phyloP scores from a whole-genome alignment of 192 early-diverging fungal species.

The Linnemannia schmuckeri region DNA sequence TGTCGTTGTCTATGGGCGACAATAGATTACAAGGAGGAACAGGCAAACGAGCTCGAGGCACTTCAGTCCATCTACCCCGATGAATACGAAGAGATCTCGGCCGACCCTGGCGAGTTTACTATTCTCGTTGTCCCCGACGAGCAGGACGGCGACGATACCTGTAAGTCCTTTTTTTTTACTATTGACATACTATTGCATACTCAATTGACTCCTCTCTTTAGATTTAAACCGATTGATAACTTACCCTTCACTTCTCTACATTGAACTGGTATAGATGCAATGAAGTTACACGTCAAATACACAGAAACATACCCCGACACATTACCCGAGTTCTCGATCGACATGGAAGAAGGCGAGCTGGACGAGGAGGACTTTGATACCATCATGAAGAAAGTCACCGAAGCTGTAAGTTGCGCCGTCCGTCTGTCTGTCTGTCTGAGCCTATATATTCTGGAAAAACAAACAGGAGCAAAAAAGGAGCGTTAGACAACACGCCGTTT shows the following conservation, averaged over 20 bases:
- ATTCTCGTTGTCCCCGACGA: conserved; percentile 74
- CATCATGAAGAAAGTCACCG: conserved; percentile 51
- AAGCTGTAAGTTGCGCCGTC: conserved; percentile 29
- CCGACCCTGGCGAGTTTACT: conserved; percentile 64
- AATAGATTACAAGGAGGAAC: conserved; percentile 83
- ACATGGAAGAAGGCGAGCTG: conserved; percentile 61
- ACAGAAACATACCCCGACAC: conserved; percentile 82
- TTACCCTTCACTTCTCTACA: conserved; percentile 5
- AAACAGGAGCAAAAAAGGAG: neutral
- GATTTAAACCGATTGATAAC: neutral
- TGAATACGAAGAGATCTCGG: conserved; percentile 73
- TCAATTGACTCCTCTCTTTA: neutral
- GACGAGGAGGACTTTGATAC: conserved; percentile 55
- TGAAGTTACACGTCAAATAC: conserved; percentile 73
- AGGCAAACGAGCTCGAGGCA: conserved; percentile 83
- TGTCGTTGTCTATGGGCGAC: neutral
- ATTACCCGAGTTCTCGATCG: conserved; percentile 74
- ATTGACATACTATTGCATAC: neutral
- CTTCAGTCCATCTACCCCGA: conserved; percentile 87
- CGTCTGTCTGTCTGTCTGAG: neutral
- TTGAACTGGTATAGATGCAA: conserved; percentile 33
- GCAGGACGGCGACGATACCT: conserved; percentile 68
- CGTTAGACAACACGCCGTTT: neutral
- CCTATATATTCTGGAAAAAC: neutral
- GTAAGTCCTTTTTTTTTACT: conserved; percentile 46